Percentiles rank a stretch among this genome's conserved stretches.
Conservation (phyloP, 495 filamentous ascomycete genomes). For the Cladorrhinum samala region DNA sequence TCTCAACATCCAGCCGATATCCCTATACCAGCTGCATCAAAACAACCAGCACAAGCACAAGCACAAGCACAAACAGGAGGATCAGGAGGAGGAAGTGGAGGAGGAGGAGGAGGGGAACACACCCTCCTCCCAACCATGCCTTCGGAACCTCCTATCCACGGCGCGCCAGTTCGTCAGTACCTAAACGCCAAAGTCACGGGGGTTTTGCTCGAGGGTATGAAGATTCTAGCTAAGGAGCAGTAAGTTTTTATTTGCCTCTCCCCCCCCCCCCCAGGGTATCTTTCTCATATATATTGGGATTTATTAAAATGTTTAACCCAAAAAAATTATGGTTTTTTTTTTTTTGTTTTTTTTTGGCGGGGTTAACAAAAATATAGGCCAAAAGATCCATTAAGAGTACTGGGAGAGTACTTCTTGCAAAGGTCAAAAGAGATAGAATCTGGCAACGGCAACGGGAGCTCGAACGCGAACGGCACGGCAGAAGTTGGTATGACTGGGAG, state of each 20-base stretch:
- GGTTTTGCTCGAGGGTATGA: constrained; percentile 86
- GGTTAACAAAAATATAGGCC: constrained; percentile 43
- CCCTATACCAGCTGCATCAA: not conserved
- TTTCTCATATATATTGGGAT: too few species aligned
- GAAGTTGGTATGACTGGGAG: too few species aligned
- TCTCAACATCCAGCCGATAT: constrained; percentile 38
- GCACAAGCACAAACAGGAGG: not conserved
- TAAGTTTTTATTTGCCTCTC: constrained; percentile 39
- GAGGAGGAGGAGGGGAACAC: not conserved
- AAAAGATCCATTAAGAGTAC: constrained; percentile 72
- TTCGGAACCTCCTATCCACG: constrained; percentile 56
- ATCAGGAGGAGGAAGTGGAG: too few species aligned
- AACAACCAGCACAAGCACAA: not conserved
- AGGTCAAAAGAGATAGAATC: constrained; percentile 68
- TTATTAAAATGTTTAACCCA: too few species aligned
- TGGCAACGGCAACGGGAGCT: not conserved
- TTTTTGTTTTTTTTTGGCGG: too few species aligned
- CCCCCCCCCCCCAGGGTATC: too few species aligned
- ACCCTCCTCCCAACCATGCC: constrained; percentile 26
- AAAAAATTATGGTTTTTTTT: too few species aligned
- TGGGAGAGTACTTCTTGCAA: constrained; percentile 82
- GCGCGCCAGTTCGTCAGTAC: constrained; percentile 80
- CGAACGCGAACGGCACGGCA: too few species aligned
- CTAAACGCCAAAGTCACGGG: constrained; percentile 85
- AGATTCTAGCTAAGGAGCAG: constrained; percentile 76